These are phyloP conservation scores for Xylaria grammica DNA, from an alignment of 495 filamentous ascomycete species.

Conservation along the genomic window DNA sequence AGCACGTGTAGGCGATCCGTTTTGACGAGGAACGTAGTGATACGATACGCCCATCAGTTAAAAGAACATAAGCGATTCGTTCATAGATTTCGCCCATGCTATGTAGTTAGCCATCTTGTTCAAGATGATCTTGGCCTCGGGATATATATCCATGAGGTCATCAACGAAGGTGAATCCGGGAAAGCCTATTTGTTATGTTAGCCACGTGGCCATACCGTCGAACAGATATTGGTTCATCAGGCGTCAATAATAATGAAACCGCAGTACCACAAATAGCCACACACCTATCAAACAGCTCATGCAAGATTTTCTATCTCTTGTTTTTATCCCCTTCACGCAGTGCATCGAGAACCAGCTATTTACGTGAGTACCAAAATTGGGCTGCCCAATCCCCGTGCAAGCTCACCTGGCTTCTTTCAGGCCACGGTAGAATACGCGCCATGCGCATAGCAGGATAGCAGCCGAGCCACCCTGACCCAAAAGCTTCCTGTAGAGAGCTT, in stretches of 20 bases:
- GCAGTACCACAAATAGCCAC: neutral
- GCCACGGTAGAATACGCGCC: conserved; percentile 4
- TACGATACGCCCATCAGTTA: conserved; percentile 27
- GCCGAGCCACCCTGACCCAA: conserved; percentile 27
- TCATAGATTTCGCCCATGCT: conserved; percentile 20
- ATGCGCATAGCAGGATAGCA: conserved; percentile 33
- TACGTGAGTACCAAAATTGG: neutral
- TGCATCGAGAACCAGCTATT: conserved; percentile 23
- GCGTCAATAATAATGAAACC: neutral
- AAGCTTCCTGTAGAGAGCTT: conserved; percentile 35
- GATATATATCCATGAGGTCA: conserved; percentile 45
- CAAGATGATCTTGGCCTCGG: conserved; percentile 38
- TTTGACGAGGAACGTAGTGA: neutral
- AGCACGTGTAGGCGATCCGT: neutral
- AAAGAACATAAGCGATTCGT: conserved; percentile 27
- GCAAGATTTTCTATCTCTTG: conserved; percentile 34
- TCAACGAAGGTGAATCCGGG: neutral
- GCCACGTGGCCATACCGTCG: neutral
- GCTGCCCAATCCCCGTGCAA: neutral
- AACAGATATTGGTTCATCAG: neutral
- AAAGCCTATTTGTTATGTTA: neutral
- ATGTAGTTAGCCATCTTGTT: conserved; percentile 30
- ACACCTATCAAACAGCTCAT: conserved; percentile 32
- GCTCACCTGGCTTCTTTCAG: conserved; percentile 20
- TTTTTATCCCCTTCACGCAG: conserved; percentile 26